Evolutionary conservation across 495 filamentous ascomycete genomes (phyloP).

Genomic region (Neurospora sp.): DNA sequence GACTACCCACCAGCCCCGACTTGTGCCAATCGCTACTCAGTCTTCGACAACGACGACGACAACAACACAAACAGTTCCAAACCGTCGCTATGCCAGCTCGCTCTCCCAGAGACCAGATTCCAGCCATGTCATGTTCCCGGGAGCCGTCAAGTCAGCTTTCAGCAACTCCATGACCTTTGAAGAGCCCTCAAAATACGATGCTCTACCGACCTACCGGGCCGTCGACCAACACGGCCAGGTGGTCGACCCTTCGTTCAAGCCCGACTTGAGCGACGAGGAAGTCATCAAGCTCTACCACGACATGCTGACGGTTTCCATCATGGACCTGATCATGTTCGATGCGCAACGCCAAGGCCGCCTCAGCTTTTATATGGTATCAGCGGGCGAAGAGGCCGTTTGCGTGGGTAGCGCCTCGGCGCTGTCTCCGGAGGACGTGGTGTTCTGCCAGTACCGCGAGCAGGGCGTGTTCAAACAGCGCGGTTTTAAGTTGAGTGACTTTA

Average conservation of each 20-base stretch:
- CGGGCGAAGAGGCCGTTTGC: constrained; percentile 90
- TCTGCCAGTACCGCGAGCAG: constrained; percentile 90
- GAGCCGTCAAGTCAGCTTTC: constrained; percentile 91
- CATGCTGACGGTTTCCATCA: constrained; percentile 70
- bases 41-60: neutral
- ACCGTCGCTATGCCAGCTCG: constrained; percentile 21
- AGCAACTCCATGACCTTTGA: constrained; percentile 68
- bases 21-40: neutral
- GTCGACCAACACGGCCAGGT: constrained; percentile 75
- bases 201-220: constrained; percentile 78
- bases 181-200: constrained; percentile 52
- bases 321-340: constrained; percentile 93
- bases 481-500: constrained; percentile 78
- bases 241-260: constrained; percentile 55
- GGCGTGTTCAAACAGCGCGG: constrained; percentile 86
- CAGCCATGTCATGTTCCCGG: constrained; percentile 75
- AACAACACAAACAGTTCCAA: neutral
- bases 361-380: constrained; percentile 96
- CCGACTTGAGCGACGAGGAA: constrained; percentile 58
- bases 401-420: constrained; percentile 80
- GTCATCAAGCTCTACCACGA: constrained; percentile 52
- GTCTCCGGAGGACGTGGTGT: constrained; percentile 74
- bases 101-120: constrained; percentile 59
- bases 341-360: constrained; percentile 70
- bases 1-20: neutral